A percentile compares a stretch with the other conserved stretches of the same genome.
These are phyloP conservation scores for Cubamyces lactineus DNA, from an alignment of 768 basidiomycete genomes.

Conservation along the genomic window DNA sequence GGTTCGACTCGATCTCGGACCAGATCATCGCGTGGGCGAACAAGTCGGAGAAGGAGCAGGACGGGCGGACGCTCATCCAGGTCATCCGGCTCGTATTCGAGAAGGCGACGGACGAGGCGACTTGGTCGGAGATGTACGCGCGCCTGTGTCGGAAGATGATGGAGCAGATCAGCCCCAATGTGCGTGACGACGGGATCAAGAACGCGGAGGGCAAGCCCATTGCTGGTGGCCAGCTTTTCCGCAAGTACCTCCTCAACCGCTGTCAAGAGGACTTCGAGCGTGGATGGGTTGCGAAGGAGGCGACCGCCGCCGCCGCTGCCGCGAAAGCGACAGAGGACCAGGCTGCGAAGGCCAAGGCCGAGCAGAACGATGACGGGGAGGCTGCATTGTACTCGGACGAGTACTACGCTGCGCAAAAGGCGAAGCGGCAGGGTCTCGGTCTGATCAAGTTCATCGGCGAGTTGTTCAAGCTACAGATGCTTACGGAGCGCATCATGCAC, in stretches of 20 bases:
- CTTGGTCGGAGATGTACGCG: constrained; percentile 98
- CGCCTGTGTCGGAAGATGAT: constrained; percentile 94
- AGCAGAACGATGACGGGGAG: constrained; percentile 60
- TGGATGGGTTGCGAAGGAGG: constrained; percentile 90
- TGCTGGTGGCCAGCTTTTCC: constrained; percentile 91
- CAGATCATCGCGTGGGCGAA: constrained; percentile 97
- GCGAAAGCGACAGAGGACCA: constrained; percentile 85
- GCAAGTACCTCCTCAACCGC: constrained; percentile 94
- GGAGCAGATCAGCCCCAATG: constrained; percentile 86
- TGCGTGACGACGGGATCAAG: constrained; percentile 87
- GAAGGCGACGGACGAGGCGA: constrained; percentile 95
- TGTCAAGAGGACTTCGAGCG: constrained; percentile 99
- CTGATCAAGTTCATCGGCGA: constrained; percentile 98
- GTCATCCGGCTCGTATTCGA: constrained; percentile 97
- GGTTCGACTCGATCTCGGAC: constrained; percentile 93
- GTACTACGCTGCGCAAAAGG: constrained; percentile 94
- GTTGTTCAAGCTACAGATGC: constrained; percentile 98
- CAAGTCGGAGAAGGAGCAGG: constrained; percentile 88
- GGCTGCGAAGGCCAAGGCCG: constrained; percentile 70
- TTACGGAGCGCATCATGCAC: constrained; percentile 98
- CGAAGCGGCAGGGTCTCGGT: constrained; percentile 95
- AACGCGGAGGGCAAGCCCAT: constrained; percentile 85
- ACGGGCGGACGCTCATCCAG: constrained; percentile 92
- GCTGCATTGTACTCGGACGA: constrained; percentile 90
- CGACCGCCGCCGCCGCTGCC: constrained; percentile 84